A percentile compares a stretch with the other conserved stretches of the same genome.
These are phyloP conservation scores for Stylonectria norvegica DNA, from an alignment of 2,329 filamentous ascomycete genomes.

Conservation along the genomic window DNA sequence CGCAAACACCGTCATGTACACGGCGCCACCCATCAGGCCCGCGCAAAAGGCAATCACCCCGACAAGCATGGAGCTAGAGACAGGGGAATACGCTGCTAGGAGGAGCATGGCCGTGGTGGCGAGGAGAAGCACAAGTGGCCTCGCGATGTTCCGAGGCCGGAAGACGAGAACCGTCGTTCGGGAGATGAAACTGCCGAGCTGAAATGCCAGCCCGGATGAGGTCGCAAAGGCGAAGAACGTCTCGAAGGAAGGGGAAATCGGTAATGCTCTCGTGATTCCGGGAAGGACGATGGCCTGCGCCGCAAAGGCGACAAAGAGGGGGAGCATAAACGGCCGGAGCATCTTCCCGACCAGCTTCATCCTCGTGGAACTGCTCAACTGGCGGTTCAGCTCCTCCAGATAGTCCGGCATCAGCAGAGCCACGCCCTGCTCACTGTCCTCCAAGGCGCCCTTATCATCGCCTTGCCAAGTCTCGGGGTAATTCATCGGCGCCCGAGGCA, in stretches of 20 bases:
- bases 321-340: slow-evolving; percentile 25
- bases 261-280: slow-evolving; percentile 29
- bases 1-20: slow-evolving; percentile 27
- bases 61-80: slow-evolving; percentile 20
- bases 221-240: slow-evolving; percentile 29
- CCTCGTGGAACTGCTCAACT: slow-evolving; percentile 16
- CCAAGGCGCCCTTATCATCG: slow-evolving; percentile 11
- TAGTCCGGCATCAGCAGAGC: slow-evolving; percentile 42
- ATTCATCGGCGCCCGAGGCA: slow-evolving; percentile 26
- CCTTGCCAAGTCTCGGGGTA: slow-evolving; percentile 13
- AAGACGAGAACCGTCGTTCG: slow-evolving; percentile 22
- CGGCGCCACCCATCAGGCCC: slow-evolving; percentile 28
- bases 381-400: slow-evolving; percentile 11
- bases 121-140: not conserved
- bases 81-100: slow-evolving; percentile 22
- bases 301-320: slow-evolving; percentile 23
- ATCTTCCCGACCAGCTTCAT: slow-evolving; percentile 10
- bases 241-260: slow-evolving; percentile 18
- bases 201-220: slow-evolving; percentile 27
- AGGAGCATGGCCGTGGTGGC: slow-evolving; percentile 9
- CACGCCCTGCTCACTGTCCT: slow-evolving; percentile 13
- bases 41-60: slow-evolving; percentile 25
- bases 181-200: slow-evolving; percentile 28
- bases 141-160: slow-evolving; percentile 5
- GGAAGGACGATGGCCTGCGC: slow-evolving; percentile 26